Evolutionary conservation across 768 basidiomycete species (phyloP).

Genomic region (Fomitopsis pulvina): DNA sequence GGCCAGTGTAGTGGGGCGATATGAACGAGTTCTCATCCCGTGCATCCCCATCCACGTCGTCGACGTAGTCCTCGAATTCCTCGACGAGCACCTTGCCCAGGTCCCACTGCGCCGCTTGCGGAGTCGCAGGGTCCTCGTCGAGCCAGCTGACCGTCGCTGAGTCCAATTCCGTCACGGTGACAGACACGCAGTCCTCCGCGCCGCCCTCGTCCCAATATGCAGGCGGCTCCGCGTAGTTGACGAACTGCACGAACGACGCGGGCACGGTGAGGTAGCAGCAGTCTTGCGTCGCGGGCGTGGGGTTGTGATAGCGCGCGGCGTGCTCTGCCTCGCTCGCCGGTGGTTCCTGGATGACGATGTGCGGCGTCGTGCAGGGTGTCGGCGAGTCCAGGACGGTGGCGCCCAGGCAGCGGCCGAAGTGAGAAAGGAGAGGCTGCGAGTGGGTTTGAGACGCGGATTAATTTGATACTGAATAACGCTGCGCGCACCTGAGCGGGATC

Average conservation of each 20-base stretch:
- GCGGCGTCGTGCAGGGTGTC: constrained; percentile 23
- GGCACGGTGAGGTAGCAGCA: constrained; percentile 11
- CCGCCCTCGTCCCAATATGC: neutral
- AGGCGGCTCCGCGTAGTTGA: neutral
- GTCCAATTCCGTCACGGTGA: constrained; percentile 3
- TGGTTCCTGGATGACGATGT: constrained; percentile 18
- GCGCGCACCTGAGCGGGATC: constrained; percentile 44
- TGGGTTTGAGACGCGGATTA: neutral
- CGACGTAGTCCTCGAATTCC: constrained; percentile 1
- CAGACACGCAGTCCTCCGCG: neutral
- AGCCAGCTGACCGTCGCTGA: neutral
- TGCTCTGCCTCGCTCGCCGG: constrained; percentile 4
- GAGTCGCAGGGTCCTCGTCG: neutral
- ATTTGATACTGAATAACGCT: neutral
- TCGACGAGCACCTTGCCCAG: neutral
- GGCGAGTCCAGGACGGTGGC: constrained; percentile 38
- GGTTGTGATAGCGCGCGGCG: constrained; percentile 6
- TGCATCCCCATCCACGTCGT: neutral
- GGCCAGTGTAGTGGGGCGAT: neutral
- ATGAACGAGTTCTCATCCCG: neutral
- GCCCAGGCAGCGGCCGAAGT: constrained; percentile 20
- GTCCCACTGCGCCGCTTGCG: neutral
- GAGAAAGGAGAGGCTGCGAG: constrained; percentile 28
- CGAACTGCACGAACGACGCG: constrained; percentile 2
- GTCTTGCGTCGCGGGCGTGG: constrained; percentile 10